A percentile compares a stretch with the other conserved stretches of the same genome.
phyloP scores from a whole-genome alignment of 768 basidiomycete species.

The Kwoniella newhampshirensis region DNA sequence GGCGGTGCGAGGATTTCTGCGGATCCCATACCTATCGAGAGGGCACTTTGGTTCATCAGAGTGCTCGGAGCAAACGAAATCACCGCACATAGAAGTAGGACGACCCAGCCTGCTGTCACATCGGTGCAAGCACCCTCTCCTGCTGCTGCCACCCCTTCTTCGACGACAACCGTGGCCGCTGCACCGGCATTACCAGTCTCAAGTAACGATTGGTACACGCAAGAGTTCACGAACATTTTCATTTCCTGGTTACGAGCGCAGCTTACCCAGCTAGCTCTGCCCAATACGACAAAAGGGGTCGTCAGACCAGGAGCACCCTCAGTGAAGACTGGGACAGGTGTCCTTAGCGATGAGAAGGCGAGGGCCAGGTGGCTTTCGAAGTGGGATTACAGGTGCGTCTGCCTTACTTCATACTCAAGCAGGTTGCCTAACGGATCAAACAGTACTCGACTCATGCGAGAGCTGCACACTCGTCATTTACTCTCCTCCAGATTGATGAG shows the following conservation, averaged over 20 bases:
- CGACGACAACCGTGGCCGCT: constrained; percentile 20
- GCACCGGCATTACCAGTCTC: constrained; percentile 24
- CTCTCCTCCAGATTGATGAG: constrained; percentile 32
- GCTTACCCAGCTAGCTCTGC: constrained; percentile 38
- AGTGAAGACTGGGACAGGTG: constrained; percentile 13
- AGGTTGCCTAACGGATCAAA: not conserved
- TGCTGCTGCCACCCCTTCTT: constrained; percentile 40
- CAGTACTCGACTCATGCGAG: constrained; percentile 30
- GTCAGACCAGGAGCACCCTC: constrained; percentile 20
- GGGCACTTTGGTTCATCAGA: constrained; percentile 50
- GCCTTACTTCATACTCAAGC: not conserved
- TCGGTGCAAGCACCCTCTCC: constrained; percentile 24
- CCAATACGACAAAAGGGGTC: constrained; percentile 9
- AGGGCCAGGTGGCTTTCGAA: constrained; percentile 38
- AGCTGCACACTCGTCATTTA: constrained; percentile 33
- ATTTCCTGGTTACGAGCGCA: constrained; percentile 43
- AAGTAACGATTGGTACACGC: constrained; percentile 48
- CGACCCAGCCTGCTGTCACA: constrained; percentile 17
- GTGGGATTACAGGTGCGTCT: constrained; percentile 44
- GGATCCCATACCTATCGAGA: constrained; percentile 40
- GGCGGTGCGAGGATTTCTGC: constrained; percentile 11
- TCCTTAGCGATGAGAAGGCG: constrained; percentile 38
- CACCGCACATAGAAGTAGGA: constrained; percentile 38
- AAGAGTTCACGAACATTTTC: constrained; percentile 44
- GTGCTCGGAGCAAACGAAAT: constrained; percentile 47